Evolutionary conservation across 441 rosid species (phyloP).

Genomic region (Populus hybrid): DNA sequence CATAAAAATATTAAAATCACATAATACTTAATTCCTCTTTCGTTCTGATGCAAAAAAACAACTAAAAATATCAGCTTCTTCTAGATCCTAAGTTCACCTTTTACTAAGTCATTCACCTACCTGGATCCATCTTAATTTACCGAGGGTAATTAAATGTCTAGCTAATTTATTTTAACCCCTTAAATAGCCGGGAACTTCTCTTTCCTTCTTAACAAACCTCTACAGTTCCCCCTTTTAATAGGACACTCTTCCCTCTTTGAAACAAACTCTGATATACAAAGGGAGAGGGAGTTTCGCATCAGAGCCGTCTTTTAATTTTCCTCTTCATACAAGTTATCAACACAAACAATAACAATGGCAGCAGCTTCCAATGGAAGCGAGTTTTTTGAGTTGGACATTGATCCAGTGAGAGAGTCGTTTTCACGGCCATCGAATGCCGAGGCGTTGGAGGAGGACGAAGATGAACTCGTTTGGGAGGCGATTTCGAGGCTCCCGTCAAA

Average conservation of each 20-base stretch:
- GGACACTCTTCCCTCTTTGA: background rate
- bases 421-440: constrained; percentile 70
- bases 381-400: constrained; percentile 67
- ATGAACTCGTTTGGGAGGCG: constrained; percentile 82
- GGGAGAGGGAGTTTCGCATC: background rate
- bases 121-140: background rate
- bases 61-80: background rate
- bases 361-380: constrained; percentile 75
- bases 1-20: too few species aligned
- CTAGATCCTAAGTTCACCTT: background rate
- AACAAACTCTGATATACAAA: background rate
- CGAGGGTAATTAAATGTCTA: background rate
- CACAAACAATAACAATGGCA: constrained; percentile 34
- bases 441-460: constrained; percentile 62
- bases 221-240: background rate
- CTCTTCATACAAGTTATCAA: background rate
- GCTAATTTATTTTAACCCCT: background rate
- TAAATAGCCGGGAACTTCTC: background rate
- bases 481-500: constrained; percentile 66
- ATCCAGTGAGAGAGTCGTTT: constrained; percentile 43
- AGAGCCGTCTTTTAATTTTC: background rate
- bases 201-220: background rate
- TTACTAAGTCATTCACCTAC: background rate
- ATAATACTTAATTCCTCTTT: too few species aligned
- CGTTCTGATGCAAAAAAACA: too few species aligned